Evolutionary conservation across 140 eudicot species (phyloP), one percentile per base, ranked within the genome.

Genomic region (Cichorium intybus): DNA sequence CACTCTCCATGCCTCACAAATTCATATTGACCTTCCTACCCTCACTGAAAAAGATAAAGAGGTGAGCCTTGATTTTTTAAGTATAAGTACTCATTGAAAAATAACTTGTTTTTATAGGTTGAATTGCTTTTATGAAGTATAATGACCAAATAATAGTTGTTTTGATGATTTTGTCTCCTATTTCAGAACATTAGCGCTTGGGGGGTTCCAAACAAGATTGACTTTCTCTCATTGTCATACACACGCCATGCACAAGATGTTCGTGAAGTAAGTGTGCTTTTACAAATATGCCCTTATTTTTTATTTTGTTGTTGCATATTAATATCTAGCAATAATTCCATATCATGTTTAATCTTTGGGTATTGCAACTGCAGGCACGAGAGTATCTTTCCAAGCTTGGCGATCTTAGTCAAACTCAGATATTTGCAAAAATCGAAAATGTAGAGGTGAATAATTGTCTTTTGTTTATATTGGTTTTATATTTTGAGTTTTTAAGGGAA

Each of bases 201-300:
- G 99, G 99, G 99, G 17, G 95, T 72, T 34, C 68, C 85, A 54
- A 94, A 94, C 82, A 94, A 94, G 65, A 94, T 94, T 45, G 99
- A 94, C 78, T 94, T 94, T 53, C 97, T 94, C 18, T 94, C 99
- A n/a, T 62, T 94, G 62, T 94, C 99, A 20, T 94, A 81, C 71
- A 94, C 99, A 0, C 80, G 99, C 9, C 97, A 89, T 62, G 99
- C 97, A 15, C 85, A 89, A 71, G 99, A 94, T 80, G 97, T 89
- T 60, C 99, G 99, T 49, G 95, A 89, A 79, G 99, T 94, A 84
- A 82, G 86, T 74, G 75, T 69, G 51, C 24, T 34, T 21, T 62
- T 67, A 57, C 51, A n/a, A 5, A 41, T 14, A 43, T 16, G 1
- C 37, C 60, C 49, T 77, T 41, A 50, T 68, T 28, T 63, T n/a